These are phyloP conservation scores for Paraphoma chrysanthemicola DNA, from an alignment of 2,329 filamentous ascomycete species.

Conservation along the genomic window DNA sequence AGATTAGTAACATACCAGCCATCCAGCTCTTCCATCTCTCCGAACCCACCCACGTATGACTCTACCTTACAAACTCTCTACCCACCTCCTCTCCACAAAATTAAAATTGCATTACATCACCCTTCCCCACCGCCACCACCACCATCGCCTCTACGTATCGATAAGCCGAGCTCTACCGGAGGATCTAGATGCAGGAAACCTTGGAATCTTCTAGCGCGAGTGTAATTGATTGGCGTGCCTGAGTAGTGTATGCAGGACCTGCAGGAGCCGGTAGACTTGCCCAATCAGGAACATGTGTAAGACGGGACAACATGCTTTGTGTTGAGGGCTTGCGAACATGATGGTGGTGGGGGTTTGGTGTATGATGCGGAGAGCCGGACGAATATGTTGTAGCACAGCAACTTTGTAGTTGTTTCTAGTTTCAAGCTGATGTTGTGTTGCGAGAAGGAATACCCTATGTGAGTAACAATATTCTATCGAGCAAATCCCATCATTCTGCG, in stretches of 20 bases:
- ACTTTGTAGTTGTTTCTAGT: background rate
- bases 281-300: background rate
- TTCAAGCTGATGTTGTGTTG: background rate
- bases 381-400: background rate
- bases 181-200: background rate
- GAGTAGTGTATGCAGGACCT: background rate
- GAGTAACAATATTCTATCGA: too few relatives aligned
- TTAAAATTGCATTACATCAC: background rate
- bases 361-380: background rate
- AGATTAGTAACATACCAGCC: too few relatives aligned
- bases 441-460: background rate
- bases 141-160: background rate
- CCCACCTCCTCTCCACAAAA: too few relatives aligned
- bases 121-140: background rate
- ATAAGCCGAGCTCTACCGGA: background rate
- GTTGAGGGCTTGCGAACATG: background rate
- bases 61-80: too few relatives aligned
- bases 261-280: background rate
- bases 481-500: too few relatives aligned
- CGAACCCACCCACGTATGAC: too few relatives aligned
- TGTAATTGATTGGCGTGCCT: background rate
- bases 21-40: too few relatives aligned
- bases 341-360: background rate
- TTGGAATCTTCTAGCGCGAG: background rate
- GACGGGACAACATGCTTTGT: background rate